These are phyloP conservation scores for Clonostachys rosea DNA, from an alignment of 2,329 filamentous ascomycete species.

Conservation along the genomic window DNA sequence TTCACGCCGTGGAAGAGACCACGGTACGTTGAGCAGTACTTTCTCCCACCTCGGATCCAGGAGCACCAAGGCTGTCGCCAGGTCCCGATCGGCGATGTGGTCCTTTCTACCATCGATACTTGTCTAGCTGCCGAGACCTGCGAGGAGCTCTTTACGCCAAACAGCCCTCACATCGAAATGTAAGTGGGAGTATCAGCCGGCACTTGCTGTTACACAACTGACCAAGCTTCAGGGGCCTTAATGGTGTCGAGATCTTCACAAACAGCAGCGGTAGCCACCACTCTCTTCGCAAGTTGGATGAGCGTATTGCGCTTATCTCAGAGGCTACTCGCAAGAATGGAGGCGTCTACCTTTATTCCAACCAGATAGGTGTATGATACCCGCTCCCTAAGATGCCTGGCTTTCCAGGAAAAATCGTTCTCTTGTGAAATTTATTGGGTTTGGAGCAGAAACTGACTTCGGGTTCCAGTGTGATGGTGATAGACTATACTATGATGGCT, in stretches of 20 bases:
- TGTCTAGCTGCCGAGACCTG: slow-evolving; percentile 32
- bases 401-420: too few species aligned
- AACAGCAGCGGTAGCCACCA: slow-evolving; percentile 69
- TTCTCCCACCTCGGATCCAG: slow-evolving; percentile 13
- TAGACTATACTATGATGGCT: neutral
- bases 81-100: slow-evolving; percentile 32
- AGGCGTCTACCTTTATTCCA: slow-evolving; percentile 44
- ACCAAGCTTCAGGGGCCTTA: slow-evolving; percentile 25
- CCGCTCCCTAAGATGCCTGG: too few species aligned
- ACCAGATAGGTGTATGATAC: slow-evolving; percentile 5
- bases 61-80: slow-evolving; percentile 16
- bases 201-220: too few species aligned
- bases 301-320: slow-evolving; percentile 57
- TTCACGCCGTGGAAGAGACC: slow-evolving; percentile 33
- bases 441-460: too few species aligned
- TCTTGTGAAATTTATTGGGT: too few species aligned
- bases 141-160: slow-evolving; percentile 16
- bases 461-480: too few species aligned
- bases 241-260: slow-evolving; percentile 67
- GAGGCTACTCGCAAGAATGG: slow-evolving; percentile 60
- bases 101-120: slow-evolving; percentile 31
- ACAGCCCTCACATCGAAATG: too few species aligned
- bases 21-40: slow-evolving; percentile 25
- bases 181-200: too few species aligned
- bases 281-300: slow-evolving; percentile 56